Evolutionary conservation across 2,329 filamentous ascomycete species (phyloP), one percentile per base, ranked within the genome.

Genomic region (Apiospora malaysiana): DNA sequence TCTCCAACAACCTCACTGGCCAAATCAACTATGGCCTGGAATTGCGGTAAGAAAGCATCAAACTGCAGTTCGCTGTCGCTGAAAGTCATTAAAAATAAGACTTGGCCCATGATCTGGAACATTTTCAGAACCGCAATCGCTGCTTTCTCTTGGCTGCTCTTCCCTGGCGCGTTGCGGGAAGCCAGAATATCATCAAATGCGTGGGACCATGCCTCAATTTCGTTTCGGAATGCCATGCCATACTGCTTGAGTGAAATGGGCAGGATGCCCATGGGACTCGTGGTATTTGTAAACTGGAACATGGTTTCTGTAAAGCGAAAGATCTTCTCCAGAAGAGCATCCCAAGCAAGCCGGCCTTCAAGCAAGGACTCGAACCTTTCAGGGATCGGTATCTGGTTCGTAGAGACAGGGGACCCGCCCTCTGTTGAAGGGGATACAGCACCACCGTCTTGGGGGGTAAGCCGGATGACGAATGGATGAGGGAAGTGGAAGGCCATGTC

Each of bases 401-500:
- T 79, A 14, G 82, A 82, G 1, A 83, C 78, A 2, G 84, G 83
- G 0, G 85, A 85, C 47, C 80, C 80, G 9, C 76, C 80, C 9
- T 86, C 83, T 1, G 86, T 84, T 2, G 80, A 78, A 0, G 86
- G 83, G 2, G 85, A 85, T 8, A 83, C 73, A 73, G 81, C 77
- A 65, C 81, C 76, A 71, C 75, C 73, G 42, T 74, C 69, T 65
- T 80, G 72, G 72, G 85, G 81, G 1, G 83, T 84, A 12, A 88
- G 81, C 7, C 84, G 84, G 72, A 91, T 88, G 8, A 91, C 88
- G 70, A 86, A 90, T 0, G 89, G 89, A 42, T 89, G 84, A 0
- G 89, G 89, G 71, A 91, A 91, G 77, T 91, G 89, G 76, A 91
- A 91, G 43, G 89, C 89, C 88, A 91, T 89, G 75, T 91, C 89